These are phyloP conservation scores for Plantago coronopus DNA, from an alignment of 305 asterid genomes.

Conservation along the genomic window DNA sequence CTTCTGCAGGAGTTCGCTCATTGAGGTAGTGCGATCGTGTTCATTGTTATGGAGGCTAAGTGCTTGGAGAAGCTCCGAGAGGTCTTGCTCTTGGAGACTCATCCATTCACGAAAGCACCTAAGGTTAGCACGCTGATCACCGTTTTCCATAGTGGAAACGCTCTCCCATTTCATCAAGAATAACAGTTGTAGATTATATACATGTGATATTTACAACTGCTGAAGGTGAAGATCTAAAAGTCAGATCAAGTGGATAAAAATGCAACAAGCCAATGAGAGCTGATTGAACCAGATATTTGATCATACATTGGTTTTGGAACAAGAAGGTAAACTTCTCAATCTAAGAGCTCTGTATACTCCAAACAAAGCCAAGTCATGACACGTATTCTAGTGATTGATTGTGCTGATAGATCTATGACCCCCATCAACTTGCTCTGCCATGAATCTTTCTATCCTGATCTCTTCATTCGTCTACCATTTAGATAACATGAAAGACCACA, in stretches of 20 bases:
- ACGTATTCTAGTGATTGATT: too few species aligned
- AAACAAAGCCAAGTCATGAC: background rate
- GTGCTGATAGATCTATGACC: too few species aligned
- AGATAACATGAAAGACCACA: background rate
- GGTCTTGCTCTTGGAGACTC: constrained; percentile 30
- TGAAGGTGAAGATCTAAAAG: background rate
- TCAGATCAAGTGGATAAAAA: too few species aligned
- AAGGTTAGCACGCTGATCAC: constrained; percentile 13
- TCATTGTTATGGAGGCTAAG: constrained; percentile 1
- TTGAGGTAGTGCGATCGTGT: background rate
- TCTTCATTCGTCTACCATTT: background rate
- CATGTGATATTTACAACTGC: too few species aligned
- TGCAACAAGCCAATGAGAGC: background rate
- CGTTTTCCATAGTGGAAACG: constrained; percentile 4
- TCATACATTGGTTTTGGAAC: background rate
- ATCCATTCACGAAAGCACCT: constrained; percentile 29
- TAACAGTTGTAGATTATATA: background rate
- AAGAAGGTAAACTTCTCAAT: constrained; percentile 1
- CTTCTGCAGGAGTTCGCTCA: constrained; percentile 25
- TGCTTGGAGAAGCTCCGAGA: constrained; percentile 29
- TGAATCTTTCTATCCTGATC: background rate
- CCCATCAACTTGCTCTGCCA: too few species aligned
- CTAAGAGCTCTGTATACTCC: background rate
- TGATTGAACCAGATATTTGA: background rate
- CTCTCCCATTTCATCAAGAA: background rate